phyloP scores from a whole-genome alignment of 2,329 filamentous ascomycete genomes.

The Epichloe scottii region DNA sequence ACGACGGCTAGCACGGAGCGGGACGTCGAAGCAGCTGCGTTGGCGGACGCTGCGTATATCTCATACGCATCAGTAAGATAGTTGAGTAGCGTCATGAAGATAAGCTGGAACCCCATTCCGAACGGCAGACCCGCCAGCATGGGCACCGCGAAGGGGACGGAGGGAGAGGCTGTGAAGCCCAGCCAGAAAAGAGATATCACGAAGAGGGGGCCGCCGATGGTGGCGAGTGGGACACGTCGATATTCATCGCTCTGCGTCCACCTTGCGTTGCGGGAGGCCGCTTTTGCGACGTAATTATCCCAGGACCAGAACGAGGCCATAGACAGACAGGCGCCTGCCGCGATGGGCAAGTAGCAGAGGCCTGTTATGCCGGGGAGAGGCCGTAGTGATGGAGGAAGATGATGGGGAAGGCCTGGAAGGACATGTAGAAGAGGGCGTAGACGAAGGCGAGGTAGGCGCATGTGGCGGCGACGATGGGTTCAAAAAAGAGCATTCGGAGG shows the following conservation, averaged over 20 bases:
- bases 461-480: constrained; percentile 60
- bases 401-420: constrained; percentile 61
- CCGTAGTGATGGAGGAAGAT: constrained; percentile 54
- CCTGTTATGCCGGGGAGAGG: constrained; percentile 52
- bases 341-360: constrained; percentile 57
- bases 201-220: constrained; percentile 54
- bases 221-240: constrained; percentile 58
- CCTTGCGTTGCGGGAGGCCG: constrained; percentile 31
- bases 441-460: constrained; percentile 60
- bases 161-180: constrained; percentile 40
- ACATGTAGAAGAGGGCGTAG: constrained; percentile 58
- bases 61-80: constrained; percentile 58
- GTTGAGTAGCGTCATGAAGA: constrained; percentile 52
- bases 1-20: constrained; percentile 87
- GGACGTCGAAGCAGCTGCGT: constrained; percentile 71
- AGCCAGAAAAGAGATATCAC: constrained; percentile 47
- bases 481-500: constrained; percentile 57
- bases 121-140: constrained; percentile 49
- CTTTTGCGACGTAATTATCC: constrained; percentile 45
- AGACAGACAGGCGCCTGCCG: constrained; percentile 46
- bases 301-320: constrained; percentile 51
- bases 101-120: constrained; percentile 47
- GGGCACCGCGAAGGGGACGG: constrained; percentile 40
- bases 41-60: constrained; percentile 60
- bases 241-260: constrained; percentile 56